Conservation (phyloP, 129 eudicot genomes). For the Centrapalus pauciflorus region DNA sequence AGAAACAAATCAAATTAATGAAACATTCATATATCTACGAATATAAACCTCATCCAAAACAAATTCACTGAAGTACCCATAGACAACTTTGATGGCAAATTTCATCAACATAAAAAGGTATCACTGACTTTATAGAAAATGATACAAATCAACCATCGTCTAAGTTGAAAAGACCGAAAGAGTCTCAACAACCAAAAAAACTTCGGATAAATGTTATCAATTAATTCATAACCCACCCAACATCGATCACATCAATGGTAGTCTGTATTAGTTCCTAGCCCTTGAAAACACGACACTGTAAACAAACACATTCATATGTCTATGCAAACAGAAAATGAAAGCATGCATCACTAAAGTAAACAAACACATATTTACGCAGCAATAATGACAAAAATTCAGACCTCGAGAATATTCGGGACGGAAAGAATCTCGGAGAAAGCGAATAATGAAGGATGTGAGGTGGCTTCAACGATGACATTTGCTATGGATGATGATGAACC, state of each 20-base stretch:
- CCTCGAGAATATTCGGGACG: slow-evolving; percentile 67
- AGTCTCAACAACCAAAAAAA: not conserved
- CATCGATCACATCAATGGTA: not conserved
- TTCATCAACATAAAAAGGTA: not conserved
- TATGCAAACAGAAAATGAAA: not conserved
- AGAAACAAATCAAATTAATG: no score
- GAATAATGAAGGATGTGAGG: slow-evolving; percentile 85
- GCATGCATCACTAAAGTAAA: not conserved
- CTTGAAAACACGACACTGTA: not conserved
- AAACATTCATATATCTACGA: not conserved
- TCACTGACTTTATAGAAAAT: not conserved
- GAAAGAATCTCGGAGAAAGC: slow-evolving; percentile 96
- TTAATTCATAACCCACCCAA: not conserved
- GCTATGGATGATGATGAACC: slow-evolving; percentile 46
- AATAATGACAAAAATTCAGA: slow-evolving; percentile 1
- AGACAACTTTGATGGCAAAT: not conserved
- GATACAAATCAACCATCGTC: not conserved
- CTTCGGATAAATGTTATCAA: not conserved
- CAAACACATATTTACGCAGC: not conserved
- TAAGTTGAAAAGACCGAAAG: not conserved
- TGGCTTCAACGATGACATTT: slow-evolving; percentile 63
- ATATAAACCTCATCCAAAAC: not conserved
- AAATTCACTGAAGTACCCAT: not conserved
- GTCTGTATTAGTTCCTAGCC: not conserved
- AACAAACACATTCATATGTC: not conserved